Percentiles rank a stretch among this genome's conserved stretches.
Conservation (phyloP, 352 stramenopile species). For the Globisporangium solare region DNA sequence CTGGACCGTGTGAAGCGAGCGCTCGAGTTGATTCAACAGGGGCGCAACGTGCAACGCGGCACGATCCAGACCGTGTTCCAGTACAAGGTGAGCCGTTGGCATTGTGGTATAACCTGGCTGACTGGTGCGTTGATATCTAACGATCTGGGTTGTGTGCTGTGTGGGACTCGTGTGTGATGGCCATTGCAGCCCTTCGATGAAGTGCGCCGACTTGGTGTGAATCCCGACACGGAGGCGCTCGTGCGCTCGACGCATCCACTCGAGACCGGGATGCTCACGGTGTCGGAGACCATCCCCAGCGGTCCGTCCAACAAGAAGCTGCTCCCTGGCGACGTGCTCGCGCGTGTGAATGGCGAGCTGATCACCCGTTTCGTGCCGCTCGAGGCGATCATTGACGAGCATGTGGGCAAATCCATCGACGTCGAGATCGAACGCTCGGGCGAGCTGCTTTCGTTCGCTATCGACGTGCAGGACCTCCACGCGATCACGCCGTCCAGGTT, state of each 20-base stretch:
- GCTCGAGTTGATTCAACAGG: slow-evolving; percentile 73
- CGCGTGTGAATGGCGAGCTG: slow-evolving; percentile 74
- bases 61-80: slow-evolving; percentile 89
- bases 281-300: slow-evolving; percentile 79
- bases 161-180: neutral
- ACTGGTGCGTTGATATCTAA: neutral
- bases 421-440: slow-evolving; percentile 82
- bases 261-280: slow-evolving; percentile 89
- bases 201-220: slow-evolving; percentile 79
- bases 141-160: neutral
- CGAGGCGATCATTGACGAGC: slow-evolving; percentile 77
- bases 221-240: slow-evolving; percentile 62
- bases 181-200: slow-evolving; percentile 80
- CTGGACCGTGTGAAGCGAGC: slow-evolving; percentile 86
- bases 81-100: slow-evolving; percentile 51
- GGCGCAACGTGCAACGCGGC: slow-evolving; percentile 67
- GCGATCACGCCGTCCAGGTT: slow-evolving; percentile 80
- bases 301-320: slow-evolving; percentile 77
- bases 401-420: slow-evolving; percentile 64
- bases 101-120: too few species aligned
- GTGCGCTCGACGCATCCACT: slow-evolving; percentile 77
- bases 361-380: slow-evolving; percentile 87
- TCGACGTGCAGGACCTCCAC: slow-evolving; percentile 85
- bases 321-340: slow-evolving; percentile 86
- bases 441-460: slow-evolving; percentile 43